These are phyloP conservation scores for Saccharomyces pastorianus DNA, from an alignment of 1,139 yeast genomes.

Conservation along the genomic window DNA sequence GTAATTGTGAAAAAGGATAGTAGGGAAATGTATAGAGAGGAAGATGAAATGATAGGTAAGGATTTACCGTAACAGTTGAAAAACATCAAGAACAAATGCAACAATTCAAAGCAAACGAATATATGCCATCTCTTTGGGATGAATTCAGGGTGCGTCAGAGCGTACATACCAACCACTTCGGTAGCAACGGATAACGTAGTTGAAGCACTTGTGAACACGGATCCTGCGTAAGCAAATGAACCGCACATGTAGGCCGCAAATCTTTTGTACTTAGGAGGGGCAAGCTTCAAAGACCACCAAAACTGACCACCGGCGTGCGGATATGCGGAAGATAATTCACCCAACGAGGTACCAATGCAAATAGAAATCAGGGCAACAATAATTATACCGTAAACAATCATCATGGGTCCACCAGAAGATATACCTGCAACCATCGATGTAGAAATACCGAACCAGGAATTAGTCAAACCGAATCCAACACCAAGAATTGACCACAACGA, in stretches of 20 bases:
- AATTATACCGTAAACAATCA: constrained; percentile 59
- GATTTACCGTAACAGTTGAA: constrained; percentile 54
- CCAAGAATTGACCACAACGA: constrained; percentile 48
- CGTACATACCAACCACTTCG: constrained; percentile 50
- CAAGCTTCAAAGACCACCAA: constrained; percentile 52
- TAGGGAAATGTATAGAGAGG: constrained; percentile 49
- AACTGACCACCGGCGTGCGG: constrained; percentile 66
- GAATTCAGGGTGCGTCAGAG: constrained; percentile 40
- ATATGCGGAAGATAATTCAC: constrained; percentile 48
- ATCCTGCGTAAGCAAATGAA: constrained; percentile 52
- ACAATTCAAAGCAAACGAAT: constrained; percentile 44
- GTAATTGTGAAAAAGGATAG: constrained; percentile 48
- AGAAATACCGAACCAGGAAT: constrained; percentile 64
- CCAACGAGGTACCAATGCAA: constrained; percentile 45
- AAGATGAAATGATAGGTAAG: constrained; percentile 45
- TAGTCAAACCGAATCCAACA: constrained; percentile 62
- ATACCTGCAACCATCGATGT: constrained; percentile 58
- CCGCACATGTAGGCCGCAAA: constrained; percentile 53
- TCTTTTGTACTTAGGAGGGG: constrained; percentile 43
- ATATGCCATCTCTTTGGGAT: constrained; percentile 50
- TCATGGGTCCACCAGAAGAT: constrained; percentile 59
- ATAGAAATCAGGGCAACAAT: constrained; percentile 49
- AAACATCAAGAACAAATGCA: constrained; percentile 38
- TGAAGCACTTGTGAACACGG: constrained; percentile 52
- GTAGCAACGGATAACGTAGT: constrained; percentile 48